Evolutionary conservation across 345 rosid species (phyloP).

Genomic region (Orychophragmus violaceus): DNA sequence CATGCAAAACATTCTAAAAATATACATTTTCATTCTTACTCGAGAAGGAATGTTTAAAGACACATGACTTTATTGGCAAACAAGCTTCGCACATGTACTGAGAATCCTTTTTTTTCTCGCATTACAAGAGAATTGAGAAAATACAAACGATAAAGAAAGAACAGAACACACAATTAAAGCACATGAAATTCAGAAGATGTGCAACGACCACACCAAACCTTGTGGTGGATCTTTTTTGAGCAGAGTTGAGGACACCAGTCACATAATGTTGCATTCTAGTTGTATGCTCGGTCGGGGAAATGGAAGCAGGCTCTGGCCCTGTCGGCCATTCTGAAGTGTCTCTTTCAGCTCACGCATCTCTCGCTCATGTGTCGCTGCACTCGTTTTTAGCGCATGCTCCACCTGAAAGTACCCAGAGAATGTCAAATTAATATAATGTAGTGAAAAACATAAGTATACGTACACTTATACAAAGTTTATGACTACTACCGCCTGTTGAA

Average conservation of each 20-base stretch:
- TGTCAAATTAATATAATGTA: background rate
- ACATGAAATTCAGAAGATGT: no score
- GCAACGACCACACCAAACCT: background rate
- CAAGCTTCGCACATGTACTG: background rate
- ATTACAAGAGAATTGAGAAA: background rate
- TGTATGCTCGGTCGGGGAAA: no score
- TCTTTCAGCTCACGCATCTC: background rate
- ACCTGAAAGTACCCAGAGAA: background rate
- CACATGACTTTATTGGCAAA: no score
- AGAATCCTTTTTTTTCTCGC: background rate
- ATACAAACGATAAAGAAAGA: background rate
- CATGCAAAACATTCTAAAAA: no score
- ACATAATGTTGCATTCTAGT: background rate
- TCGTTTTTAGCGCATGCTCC: background rate
- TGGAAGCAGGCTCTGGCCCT: background rate
- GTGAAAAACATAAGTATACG: background rate
- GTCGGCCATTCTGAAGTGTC: background rate
- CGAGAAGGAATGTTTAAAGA: no score
- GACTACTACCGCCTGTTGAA: background rate
- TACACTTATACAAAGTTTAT: no score
- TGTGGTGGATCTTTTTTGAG: background rate
- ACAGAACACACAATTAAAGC: no score
- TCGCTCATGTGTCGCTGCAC: background rate
- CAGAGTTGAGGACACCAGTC: background rate
- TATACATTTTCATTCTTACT: no score